These are phyloP conservation scores for Kitagawia praeruptora DNA, from an alignment of 129 eudicot species.

Conservation along the genomic window DNA sequence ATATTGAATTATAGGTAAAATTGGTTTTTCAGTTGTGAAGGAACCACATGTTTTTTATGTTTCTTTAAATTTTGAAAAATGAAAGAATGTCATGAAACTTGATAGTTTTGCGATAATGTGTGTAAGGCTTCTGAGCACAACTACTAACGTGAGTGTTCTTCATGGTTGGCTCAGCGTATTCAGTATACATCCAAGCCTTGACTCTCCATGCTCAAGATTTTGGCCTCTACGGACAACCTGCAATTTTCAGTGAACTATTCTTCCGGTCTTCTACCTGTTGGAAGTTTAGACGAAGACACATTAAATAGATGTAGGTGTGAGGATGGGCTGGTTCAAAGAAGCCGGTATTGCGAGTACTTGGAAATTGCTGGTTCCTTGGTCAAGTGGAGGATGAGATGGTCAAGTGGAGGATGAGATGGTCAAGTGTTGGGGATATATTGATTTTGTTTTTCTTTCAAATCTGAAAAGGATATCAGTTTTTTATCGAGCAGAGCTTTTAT, in stretches of 20 bases:
- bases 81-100: background rate
- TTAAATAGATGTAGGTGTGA: background rate
- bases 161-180: background rate
- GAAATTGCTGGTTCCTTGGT: background rate
- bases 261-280: too few species aligned
- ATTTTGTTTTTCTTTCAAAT: too few species aligned
- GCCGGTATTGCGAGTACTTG: background rate
- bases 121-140: background rate
- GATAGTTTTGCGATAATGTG: background rate
- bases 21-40: background rate
- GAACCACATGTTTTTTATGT: too few species aligned
- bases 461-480: too few species aligned
- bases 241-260: too few species aligned
- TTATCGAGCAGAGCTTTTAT: too few species aligned
- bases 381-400: background rate
- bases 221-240: too few species aligned
- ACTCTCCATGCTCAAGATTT: background rate
- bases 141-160: too few species aligned
- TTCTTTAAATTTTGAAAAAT: too few species aligned
- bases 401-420: too few species aligned
- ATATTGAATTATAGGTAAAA: background rate
- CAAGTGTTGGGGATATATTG: too few species aligned
- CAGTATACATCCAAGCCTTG: background rate
- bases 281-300: background rate
- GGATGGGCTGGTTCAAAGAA: background rate